These are phyloP conservation scores for Scenedesmus sp. DNA, from an alignment of 163 green algal genomes.

Conservation along the genomic window DNA sequence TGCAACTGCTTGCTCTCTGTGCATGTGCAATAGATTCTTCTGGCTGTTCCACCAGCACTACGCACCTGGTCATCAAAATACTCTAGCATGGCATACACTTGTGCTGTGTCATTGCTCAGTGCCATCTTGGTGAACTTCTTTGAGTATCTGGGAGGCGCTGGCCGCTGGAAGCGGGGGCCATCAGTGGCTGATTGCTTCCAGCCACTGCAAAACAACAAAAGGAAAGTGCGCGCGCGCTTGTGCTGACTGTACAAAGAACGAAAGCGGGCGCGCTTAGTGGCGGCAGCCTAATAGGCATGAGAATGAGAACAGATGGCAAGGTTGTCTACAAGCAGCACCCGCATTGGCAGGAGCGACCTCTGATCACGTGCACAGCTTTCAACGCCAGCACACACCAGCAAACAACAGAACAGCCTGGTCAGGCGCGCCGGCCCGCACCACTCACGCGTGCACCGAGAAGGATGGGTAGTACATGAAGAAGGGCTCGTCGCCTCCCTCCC, in stretches of 20 bases:
- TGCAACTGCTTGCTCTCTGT: too few species aligned
- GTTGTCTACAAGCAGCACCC: too few species aligned
- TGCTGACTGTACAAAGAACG: too few species aligned
- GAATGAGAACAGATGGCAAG: too few species aligned
- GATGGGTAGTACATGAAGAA: conserved; percentile 53
- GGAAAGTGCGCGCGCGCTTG: too few species aligned
- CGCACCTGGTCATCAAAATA: conserved; percentile 16
- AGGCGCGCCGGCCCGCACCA: not conserved
- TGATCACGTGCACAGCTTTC: too few species aligned
- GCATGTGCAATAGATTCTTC: too few species aligned
- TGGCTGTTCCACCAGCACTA: not conserved
- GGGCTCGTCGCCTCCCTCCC: not conserved
- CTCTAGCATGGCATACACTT: conserved; percentile 54
- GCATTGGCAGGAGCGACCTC: too few species aligned
- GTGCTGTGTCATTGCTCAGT: conserved; percentile 31
- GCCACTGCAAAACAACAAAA: conserved; percentile 1
- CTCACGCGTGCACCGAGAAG: conserved; percentile 49
- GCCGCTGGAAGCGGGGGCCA: conserved; percentile 27
- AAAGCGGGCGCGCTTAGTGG: too few species aligned
- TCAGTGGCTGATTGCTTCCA: not conserved
- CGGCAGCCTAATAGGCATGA: too few species aligned
- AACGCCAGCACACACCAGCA: too few species aligned
- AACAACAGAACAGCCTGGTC: too few species aligned
- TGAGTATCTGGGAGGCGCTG: conserved; percentile 20
- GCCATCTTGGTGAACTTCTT: conserved; percentile 2